Conservation (phyloP, 345 rosid genomes). For the Murraya paniculata region DNA sequence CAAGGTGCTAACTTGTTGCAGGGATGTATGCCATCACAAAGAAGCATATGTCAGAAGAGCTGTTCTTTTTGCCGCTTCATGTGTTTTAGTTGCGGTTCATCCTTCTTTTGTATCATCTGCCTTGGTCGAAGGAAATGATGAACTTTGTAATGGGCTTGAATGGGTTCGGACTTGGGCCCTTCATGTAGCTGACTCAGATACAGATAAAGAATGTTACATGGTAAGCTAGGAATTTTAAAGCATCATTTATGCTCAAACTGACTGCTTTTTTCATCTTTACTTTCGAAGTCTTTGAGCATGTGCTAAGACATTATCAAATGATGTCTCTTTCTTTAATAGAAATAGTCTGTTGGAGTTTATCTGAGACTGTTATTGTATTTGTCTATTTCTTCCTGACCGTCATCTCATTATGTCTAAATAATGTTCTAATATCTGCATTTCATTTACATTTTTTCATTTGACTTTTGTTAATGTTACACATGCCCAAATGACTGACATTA, state of each 20-base stretch:
- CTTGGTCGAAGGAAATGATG: conserved; percentile 69
- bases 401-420: not conserved
- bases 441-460: not conserved
- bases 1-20: conserved; percentile 32
- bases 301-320: not conserved
- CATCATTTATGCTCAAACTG: not conserved
- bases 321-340: not conserved
- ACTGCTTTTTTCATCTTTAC: not conserved
- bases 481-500: not conserved
- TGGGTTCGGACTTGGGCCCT: conserved; percentile 91
- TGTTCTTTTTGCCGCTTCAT: conserved; percentile 82
- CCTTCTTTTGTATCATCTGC: conserved; percentile 77
- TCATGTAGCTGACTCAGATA: conserved; percentile 69
- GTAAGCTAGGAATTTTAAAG: conserved; percentile 43
- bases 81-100: conserved; percentile 74
- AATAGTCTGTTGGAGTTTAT: not conserved
- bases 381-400: not conserved
- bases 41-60: conserved; percentile 95
- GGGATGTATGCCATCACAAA: conserved; percentile 78
- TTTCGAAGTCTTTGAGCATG: not conserved
- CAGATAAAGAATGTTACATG: conserved; percentile 76
- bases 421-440: not conserved
- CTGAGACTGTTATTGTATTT: not conserved
- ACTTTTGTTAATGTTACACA: not conserved
- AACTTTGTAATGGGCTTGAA: conserved; percentile 75